Base-by-base conservation (phyloP, 2,329 filamentous ascomycete genomes). In the Aspergillus japonicus region DNA sequence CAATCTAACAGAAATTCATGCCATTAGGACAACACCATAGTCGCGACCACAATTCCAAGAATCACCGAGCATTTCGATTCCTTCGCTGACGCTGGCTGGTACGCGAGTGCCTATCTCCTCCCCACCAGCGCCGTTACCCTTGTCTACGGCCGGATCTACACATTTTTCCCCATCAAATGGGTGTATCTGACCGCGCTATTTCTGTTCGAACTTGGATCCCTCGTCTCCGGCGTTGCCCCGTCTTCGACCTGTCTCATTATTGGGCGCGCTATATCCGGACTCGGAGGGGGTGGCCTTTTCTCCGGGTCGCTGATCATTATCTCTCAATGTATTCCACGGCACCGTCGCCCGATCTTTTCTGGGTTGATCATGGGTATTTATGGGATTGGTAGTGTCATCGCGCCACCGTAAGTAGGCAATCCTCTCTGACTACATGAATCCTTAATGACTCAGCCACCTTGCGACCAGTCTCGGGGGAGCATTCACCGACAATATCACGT, bases 1-100 rank as follows among this genome's bases (percentile, higher is more conserved):
- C 12, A 42, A 8, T 1, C 39, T 42, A 7, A 42, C 4, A n/a
- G 6, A 1, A 42, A n/a, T 0, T 1, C 39, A 16, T 6, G 12
- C 16, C 5, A 14, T 35, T 2, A 42, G 39, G 48, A 50, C 48
- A 24, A 26, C 7, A 50, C 48, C 4, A 50, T 50, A 16, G 47
- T 58, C 12, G 47, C 24, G 23, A 21, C 47, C 8, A 78, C 76
- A 2, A 75, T 78, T 8, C 77, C 77, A 8, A 63, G 61, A 16
- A 80, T 81, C 55, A 77, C 78, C 0, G 67, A 78, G 56, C 66
- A 78, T 8, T 80, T 81, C 61, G 62, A 78, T 44, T 71, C 74
- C 14, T 64, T 77, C n/a, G 64, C 72, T 11, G 76, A 80, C 56
- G 67, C 80, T 4, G 75, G 75, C 42, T 81, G 79, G 78, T 80